Conservation (phyloP, 2,329 filamentous ascomycete species). For the Beauveria sp. region DNA sequence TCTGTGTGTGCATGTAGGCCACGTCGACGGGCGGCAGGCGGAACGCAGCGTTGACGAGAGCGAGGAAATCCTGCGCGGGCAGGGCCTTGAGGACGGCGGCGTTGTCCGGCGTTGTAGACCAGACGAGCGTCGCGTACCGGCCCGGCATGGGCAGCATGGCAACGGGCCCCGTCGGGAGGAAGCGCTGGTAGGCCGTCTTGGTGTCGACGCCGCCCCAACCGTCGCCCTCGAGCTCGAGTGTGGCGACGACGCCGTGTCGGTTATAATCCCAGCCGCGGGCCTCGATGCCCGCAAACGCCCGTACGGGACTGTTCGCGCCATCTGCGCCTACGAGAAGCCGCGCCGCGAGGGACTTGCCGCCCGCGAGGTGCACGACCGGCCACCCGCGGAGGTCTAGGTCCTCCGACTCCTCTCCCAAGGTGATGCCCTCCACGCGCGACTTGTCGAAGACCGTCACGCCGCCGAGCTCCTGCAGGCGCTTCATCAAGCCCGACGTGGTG, state of each 20-base stretch:
- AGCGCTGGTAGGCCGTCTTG: conserved; percentile 88
- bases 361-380: conserved; percentile 72
- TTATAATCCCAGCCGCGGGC: conserved; percentile 90
- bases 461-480: conserved; percentile 61
- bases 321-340: conserved; percentile 87
- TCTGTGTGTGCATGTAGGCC: conserved; percentile 66
- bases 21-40: conserved; percentile 73
- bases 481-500: conserved; percentile 69
- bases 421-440: conserved; percentile 72
- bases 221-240: conserved; percentile 61
- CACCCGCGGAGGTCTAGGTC: conserved; percentile 74
- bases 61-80: conserved; percentile 62
- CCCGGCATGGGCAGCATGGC: conserved; percentile 86
- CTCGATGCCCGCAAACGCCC: conserved; percentile 78
- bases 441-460: conserved; percentile 66
- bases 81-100: conserved; percentile 75
- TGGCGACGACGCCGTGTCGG: conserved; percentile 85
- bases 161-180: conserved; percentile 84
- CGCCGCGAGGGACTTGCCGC: conserved; percentile 62
- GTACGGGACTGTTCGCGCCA: conserved; percentile 88
- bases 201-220: conserved; percentile 45
- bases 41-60: conserved; percentile 92
- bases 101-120: conserved; percentile 81
- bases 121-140: conserved; percentile 77
- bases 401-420: conserved; percentile 60